Percentiles rank a stretch among this genome's conserved stretches.
phyloP scores from a whole-genome alignment of 2,329 filamentous ascomycete species.

The Raffaelea ambrosiae region DNA sequence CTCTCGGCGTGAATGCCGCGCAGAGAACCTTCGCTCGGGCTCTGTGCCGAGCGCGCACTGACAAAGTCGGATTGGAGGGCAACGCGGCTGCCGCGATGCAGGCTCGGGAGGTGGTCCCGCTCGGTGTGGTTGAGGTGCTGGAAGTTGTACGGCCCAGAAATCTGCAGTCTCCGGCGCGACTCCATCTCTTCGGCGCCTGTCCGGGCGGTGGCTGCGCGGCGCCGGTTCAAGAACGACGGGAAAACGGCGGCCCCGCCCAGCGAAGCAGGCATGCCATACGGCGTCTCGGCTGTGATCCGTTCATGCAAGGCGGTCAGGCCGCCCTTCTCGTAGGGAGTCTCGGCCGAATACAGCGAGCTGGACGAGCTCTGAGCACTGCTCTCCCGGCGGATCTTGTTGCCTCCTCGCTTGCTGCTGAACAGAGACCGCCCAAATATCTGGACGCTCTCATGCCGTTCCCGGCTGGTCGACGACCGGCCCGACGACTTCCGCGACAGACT shows the following conservation, averaged over 20 bases:
- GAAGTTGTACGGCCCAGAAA: slow-evolving; percentile 59
- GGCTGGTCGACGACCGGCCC: slow-evolving; percentile 42
- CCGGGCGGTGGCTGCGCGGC: slow-evolving; percentile 29
- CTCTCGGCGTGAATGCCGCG: slow-evolving; percentile 30
- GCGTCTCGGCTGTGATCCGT: slow-evolving; percentile 14
- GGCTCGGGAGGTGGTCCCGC: slow-evolving; percentile 35
- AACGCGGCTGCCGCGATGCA: slow-evolving; percentile 29
- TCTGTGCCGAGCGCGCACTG: slow-evolving; percentile 27
- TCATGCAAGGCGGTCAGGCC: background rate
- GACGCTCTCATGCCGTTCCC: slow-evolving; percentile 49
- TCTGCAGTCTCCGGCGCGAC: slow-evolving; percentile 37
- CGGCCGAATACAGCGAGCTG: slow-evolving; percentile 40
- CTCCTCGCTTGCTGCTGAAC: slow-evolving; percentile 31
- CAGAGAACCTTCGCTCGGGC: slow-evolving; percentile 24
- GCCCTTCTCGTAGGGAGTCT: slow-evolving; percentile 26
- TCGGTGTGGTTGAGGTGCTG: slow-evolving; percentile 54
- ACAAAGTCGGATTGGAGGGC: slow-evolving; percentile 36
- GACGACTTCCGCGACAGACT: slow-evolving; percentile 47
- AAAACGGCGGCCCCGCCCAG: slow-evolving; percentile 31
- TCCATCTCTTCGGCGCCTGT: slow-evolving; percentile 15
- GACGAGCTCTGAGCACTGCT: slow-evolving; percentile 39
- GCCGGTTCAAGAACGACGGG: slow-evolving; percentile 42
- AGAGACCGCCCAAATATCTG: slow-evolving; percentile 52
- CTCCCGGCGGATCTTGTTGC: slow-evolving; percentile 41
- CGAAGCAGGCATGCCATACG: slow-evolving; percentile 6